phyloP scores from a whole-genome alignment of 73 alveolate genomes.

The Halteria grandinella region DNA sequence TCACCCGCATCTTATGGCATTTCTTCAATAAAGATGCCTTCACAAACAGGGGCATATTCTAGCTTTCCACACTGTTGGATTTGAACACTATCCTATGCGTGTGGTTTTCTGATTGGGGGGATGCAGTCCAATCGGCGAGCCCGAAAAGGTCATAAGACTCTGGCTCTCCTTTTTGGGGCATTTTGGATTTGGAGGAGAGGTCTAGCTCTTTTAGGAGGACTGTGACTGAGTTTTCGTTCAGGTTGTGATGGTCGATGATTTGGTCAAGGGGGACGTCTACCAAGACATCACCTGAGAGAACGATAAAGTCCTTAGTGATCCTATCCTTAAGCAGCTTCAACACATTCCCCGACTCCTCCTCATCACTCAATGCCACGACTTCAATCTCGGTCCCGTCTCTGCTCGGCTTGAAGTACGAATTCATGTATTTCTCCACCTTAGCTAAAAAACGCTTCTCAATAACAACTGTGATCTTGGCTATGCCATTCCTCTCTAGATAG shows the following conservation, averaged over 20 bases:
- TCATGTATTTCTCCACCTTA: slow-evolving; percentile 13
- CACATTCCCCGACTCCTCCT: slow-evolving; percentile 50
- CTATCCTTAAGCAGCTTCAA: slow-evolving; percentile 15
- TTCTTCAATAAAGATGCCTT: slow-evolving; percentile 21
- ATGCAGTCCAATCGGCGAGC: not conserved
- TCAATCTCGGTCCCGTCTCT: not conserved
- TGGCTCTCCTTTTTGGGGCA: slow-evolving; percentile 17
- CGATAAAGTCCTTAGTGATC: slow-evolving; percentile 38
- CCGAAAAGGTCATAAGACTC: slow-evolving; percentile 38
- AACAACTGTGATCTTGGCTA: slow-evolving; percentile 51
- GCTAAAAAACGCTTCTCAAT: slow-evolving; percentile 19
- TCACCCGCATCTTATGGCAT: not conserved
- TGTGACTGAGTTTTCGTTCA: slow-evolving; percentile 2
- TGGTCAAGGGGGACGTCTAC: slow-evolving; percentile 27
- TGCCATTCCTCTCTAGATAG: slow-evolving; percentile 72
- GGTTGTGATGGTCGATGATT: not conserved
- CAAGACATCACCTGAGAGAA: slow-evolving; percentile 21
- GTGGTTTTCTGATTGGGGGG: not conserved
- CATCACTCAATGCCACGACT: slow-evolving; percentile 25
- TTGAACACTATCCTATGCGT: slow-evolving; percentile 37
- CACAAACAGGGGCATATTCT: slow-evolving; percentile 11
- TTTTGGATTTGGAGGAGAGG: not conserved
- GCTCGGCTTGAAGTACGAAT: not conserved
- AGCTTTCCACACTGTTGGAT: not conserved
- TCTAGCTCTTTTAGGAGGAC: slow-evolving; percentile 26